Evolutionary conservation across 495 filamentous ascomycete species (phyloP), one percentile per base, ranked within the genome.

Genomic region (Apiosordaria backusii): DNA sequence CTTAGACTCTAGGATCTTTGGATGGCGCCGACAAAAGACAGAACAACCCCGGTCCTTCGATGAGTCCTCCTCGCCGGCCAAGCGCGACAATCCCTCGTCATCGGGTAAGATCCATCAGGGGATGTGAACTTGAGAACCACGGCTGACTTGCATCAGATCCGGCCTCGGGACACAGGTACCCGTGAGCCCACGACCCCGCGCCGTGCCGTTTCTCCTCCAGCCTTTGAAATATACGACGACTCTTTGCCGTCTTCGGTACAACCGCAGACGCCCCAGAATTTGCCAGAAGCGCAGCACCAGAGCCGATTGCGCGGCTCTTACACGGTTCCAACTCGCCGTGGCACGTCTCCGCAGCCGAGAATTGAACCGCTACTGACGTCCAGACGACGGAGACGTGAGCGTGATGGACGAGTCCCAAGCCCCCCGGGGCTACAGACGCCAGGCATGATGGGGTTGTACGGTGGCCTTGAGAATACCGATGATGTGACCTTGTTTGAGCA

Each of bases 211-310:
- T 35, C 16, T 68, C 70, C 50, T 70, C 71, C n/a, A 71, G 86
- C 26, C 4, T 61, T 61, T 45, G 25, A 45, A n/a, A 45, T 61
- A n/a, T 88, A 87, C 69, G 77, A 85, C 67, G 85, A 88, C 66
- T 70, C 68, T 40, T 65, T 84, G 57, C 78, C 84, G 9, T 76
- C 82, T 24, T 75, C 74, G 2, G 76, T 75, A 2, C 85, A 88
- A 67, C 85, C 85, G 19, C 83, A 83, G 64, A 88, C 85, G 9
- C 84, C 85, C 7, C 76, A 76, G 35, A 79, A 84, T 61, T 73
- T 88, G 13, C 82, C 83, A 2, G 82, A 84, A 71, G 72, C 81
- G 24, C 77, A 81, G 13, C 82, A 82, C 60, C 80, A 74, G 58
- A 83, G 81, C 57, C 80, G 78, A 23, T 70, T 82, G 59, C 71